Evolutionary conservation across 148 eudicot species (phyloP).

Genomic region (Nyssa sinensis): DNA sequence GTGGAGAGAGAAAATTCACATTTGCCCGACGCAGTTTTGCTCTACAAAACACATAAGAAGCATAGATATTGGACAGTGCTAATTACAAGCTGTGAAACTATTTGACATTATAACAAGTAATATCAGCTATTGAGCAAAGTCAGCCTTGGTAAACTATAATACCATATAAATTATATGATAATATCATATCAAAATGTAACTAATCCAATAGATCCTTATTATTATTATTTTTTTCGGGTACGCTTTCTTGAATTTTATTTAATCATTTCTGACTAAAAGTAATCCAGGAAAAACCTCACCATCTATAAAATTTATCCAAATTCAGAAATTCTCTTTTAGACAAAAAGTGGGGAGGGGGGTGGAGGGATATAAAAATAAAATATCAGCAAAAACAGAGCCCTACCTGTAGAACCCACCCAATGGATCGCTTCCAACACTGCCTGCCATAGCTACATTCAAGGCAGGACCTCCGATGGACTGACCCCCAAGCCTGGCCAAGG

Average conservation of each 20-base stretch:
- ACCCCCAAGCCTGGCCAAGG: conserved; percentile 96
- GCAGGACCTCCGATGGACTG: conserved; percentile 59
- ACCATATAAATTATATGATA: too few species aligned
- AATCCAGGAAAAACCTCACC: too few species aligned
- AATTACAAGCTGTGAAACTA: too few species aligned
- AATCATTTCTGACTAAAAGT: not conserved
- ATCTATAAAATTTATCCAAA: too few species aligned
- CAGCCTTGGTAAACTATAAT: not conserved
- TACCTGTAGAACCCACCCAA: conserved; percentile 97
- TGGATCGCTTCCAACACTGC: conserved; percentile 96
- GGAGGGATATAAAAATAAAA: not conserved
- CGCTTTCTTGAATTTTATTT: too few species aligned
- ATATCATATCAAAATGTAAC: not conserved
- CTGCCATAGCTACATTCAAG: conserved; percentile 88
- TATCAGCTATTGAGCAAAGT: not conserved
- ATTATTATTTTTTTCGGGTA: too few species aligned
- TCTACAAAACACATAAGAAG: conserved; percentile 33
- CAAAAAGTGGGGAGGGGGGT: too few species aligned
- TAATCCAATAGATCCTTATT: not conserved
- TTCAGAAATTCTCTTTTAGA: too few species aligned
- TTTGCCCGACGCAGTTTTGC: conserved; percentile 78
- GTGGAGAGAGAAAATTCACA: conserved; percentile 89
- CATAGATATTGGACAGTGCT: not conserved
- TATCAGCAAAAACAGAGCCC: conserved; percentile 1
- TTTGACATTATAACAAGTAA: too few species aligned